A percentile compares a stretch with the other conserved stretches of the same genome.
These are phyloP conservation scores for Agrocybe pediades DNA, from an alignment of 768 basidiomycete species.

Conservation along the genomic window DNA sequence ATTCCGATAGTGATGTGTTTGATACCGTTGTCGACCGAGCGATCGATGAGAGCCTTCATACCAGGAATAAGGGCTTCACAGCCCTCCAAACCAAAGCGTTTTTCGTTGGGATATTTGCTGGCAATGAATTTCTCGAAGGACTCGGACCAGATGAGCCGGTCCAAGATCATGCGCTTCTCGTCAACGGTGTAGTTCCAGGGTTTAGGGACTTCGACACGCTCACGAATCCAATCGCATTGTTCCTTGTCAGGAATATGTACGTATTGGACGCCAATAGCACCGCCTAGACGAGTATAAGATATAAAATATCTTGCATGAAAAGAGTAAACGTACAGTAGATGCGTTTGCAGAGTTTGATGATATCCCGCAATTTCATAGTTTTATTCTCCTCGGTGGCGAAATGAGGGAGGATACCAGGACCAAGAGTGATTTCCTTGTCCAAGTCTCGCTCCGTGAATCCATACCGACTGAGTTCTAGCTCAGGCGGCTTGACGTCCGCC, in stretches of 20 bases:
- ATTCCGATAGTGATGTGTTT: conserved; percentile 98
- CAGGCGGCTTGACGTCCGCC: conserved; percentile 74
- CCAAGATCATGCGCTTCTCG: conserved; percentile 98
- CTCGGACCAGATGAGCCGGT: conserved; percentile 99
- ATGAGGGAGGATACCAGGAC: conserved; percentile 94
- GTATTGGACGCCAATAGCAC: conserved; percentile 88
- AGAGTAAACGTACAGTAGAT: conserved; percentile 80
- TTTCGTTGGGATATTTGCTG: conserved; percentile 99
- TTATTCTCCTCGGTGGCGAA: conserved; percentile 86
- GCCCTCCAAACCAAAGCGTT: conserved; percentile 98
- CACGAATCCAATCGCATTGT: conserved; percentile 99
- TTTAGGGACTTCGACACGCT: conserved; percentile 91
- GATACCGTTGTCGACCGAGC: conserved; percentile 94
- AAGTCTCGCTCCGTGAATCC: conserved; percentile 95
- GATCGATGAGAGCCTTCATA: conserved; percentile 99
- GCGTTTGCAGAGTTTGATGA: conserved; percentile 86
- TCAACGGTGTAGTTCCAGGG: conserved; percentile 98
- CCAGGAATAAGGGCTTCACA: conserved; percentile 97
- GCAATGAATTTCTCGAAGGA: conserved; percentile 99
- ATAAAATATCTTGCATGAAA: background rate
- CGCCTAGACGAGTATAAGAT: conserved; percentile 49
- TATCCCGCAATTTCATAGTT: conserved; percentile 88
- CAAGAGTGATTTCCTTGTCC: conserved; percentile 91
- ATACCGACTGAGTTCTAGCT: conserved; percentile 92
- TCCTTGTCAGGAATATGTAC: conserved; percentile 97